Conservation (phyloP, 1,284 basidiomycete species). For the Phenoliferia sp. region DNA sequence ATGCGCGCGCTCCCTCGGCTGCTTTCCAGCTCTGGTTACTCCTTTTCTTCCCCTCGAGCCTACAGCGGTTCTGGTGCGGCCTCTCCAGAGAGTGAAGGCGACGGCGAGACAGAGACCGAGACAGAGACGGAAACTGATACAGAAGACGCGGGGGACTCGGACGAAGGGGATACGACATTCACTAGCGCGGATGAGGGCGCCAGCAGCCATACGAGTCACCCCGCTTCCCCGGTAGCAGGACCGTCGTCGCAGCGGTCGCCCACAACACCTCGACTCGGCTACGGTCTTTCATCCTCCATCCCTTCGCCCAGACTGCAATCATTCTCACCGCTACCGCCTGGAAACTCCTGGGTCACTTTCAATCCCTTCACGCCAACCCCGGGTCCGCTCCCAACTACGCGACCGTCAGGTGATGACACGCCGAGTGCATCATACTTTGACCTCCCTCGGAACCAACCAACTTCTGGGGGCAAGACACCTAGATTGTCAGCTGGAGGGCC, state of each 20-base stretch:
- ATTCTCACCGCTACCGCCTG: too few species aligned
- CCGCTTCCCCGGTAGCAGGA: neutral
- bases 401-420: constrained; percentile 4
- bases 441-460: constrained; percentile 16
- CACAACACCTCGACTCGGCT: constrained; percentile 3
- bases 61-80: neutral
- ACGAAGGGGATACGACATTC: neutral
- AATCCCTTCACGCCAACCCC: constrained; percentile 31
- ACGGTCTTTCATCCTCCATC: neutral
- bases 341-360: constrained; percentile 31
- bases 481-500: constrained; percentile 2
- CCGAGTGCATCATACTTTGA: constrained; percentile 32
- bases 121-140: constrained; percentile 3
- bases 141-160: constrained; percentile 21
- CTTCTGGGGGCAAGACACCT: constrained; percentile 4
- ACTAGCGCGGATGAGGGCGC: neutral
- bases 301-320: neutral
- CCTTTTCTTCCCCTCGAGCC: neutral
- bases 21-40: neutral
- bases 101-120: constrained; percentile 19
- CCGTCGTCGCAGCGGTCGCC: too few species aligned
- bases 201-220: neutral
- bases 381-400: constrained; percentile 21
- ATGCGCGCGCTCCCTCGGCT: too few species aligned
- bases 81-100: neutral